Evolutionary conservation across 768 basidiomycete species (phyloP), one percentile per base, ranked within the genome.

Genomic region (Amanita exitialis): DNA sequence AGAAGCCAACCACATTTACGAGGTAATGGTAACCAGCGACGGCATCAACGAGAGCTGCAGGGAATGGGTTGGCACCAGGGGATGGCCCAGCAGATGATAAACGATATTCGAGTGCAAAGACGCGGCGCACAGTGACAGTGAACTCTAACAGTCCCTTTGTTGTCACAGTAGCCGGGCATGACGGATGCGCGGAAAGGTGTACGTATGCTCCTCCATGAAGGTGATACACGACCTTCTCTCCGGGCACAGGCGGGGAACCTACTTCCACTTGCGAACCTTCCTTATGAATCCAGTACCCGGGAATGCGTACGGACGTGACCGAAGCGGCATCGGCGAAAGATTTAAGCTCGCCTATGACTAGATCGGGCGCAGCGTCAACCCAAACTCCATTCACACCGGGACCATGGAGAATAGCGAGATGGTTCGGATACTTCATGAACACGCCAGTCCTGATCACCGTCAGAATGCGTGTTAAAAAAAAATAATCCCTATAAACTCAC

Each of bases 211-310:
- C 39, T 21, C 39, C 39, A 9, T 41, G 39, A 21, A 41, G 18
- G 39, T 18, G 18, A 12, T 41, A 20, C 12, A 41, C 21, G 5
- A 41, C 16, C 21, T 41, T 41, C 39, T 41, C 39, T 12, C 39
- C 39, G 3, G 18, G 8, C n/a, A 6, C 16, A 9, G 39, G 39
- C 18, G 39, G 39, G 13, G 39, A 18, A 41, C 18, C 18, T 6
- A 23, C 8, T 21, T 41, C 16, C 9, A 23, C 9, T 18, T 62
- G 57, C 2, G 59, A 55, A 2, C 68, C 72, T 28, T 65, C 62
- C 58, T 72, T 74, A 60, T 74, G 69, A 20, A 69, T 62, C 79
- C 78, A 81, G 57, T 80, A 83, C 5, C 78, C 80, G 9, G 80
- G 76, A 37, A 82, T 67, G 30, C 68, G 68, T 41, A 68, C 59